phyloP scores from a whole-genome alignment of 2,329 filamentous ascomycete genomes.

The Epichloe baconii region DNA sequence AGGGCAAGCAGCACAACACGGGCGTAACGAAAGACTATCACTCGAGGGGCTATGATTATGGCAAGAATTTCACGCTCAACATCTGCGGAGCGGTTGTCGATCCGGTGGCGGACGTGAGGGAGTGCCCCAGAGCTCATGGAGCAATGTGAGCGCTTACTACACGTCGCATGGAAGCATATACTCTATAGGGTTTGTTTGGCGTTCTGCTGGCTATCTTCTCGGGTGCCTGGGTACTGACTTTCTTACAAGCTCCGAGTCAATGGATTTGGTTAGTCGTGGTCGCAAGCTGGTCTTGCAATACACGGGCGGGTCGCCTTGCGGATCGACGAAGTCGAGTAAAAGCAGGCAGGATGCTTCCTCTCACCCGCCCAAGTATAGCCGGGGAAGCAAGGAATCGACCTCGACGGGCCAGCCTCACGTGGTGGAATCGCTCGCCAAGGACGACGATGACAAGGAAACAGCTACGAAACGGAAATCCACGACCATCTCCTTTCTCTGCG shows the following conservation, averaged over 20 bases:
- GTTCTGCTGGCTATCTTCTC: slow-evolving; percentile 4
- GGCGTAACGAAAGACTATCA: slow-evolving; percentile 40
- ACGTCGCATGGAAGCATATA: slow-evolving; percentile 50
- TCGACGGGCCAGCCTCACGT: slow-evolving; percentile 4
- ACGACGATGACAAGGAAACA: slow-evolving; percentile 12
- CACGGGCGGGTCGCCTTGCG: slow-evolving; percentile 63
- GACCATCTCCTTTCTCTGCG: slow-evolving; percentile 86
- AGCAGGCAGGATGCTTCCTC: slow-evolving; percentile 4
- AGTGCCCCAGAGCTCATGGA: slow-evolving; percentile 47
- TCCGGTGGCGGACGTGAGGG: slow-evolving; percentile 46
- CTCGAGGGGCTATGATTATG: slow-evolving; percentile 63
- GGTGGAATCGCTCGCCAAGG: slow-evolving; percentile 17
- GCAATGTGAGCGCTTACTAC: slow-evolving; percentile 72
- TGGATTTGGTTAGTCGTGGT: slow-evolving; percentile 45
- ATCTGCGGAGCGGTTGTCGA: slow-evolving; percentile 68
- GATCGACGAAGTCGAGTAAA: slow-evolving; percentile 23
- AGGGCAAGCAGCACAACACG: slow-evolving; percentile 31
- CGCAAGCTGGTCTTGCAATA: slow-evolving; percentile 69
- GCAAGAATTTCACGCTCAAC: slow-evolving; percentile 72
- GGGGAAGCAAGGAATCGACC: background rate
- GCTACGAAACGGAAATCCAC: slow-evolving; percentile 54
- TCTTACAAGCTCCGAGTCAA: slow-evolving; percentile 31
- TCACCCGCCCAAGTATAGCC: background rate
- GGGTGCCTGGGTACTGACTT: background rate
- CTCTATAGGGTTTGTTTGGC: slow-evolving; percentile 53